A percentile compares a stretch with the other conserved stretches of the same genome.
These are phyloP conservation scores for Colletotrichum navitas DNA, from an alignment of 2,329 filamentous ascomycete species.

Conservation along the genomic window DNA sequence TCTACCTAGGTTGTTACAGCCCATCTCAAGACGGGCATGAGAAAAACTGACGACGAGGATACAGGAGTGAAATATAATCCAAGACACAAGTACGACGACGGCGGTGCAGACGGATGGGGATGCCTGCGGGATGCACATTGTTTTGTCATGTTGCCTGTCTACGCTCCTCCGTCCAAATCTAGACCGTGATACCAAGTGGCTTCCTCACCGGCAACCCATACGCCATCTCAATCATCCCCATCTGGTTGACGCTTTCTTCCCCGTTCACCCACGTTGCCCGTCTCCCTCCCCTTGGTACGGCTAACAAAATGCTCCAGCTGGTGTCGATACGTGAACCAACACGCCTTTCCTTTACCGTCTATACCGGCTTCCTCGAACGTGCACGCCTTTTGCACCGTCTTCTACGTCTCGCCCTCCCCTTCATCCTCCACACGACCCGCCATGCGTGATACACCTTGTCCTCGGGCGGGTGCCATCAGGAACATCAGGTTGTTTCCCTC, in stretches of 20 bases:
- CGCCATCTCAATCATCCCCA: conserved; percentile 61
- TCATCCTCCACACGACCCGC: too few species aligned
- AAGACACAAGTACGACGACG: neutral
- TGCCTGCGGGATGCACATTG: neutral
- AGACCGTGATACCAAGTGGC: conserved; percentile 36
- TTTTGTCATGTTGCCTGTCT: neutral
- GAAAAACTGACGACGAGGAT: neutral
- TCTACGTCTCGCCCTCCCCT: conserved; percentile 43
- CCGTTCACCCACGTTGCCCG: conserved; percentile 55
- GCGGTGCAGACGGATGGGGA: neutral
- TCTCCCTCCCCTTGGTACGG: conserved; percentile 53
- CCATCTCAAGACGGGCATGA: neutral
- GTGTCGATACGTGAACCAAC: conserved; percentile 60
- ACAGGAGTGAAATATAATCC: neutral
- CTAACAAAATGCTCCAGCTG: conserved; percentile 64
- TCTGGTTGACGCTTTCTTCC: conserved; percentile 59
- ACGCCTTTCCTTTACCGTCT: conserved; percentile 50
- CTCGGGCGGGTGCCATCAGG: too few species aligned
- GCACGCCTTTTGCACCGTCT: conserved; percentile 51
- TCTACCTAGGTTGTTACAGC: neutral
- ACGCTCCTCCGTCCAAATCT: neutral
- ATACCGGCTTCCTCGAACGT: conserved; percentile 51
- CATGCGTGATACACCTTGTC: too few species aligned
- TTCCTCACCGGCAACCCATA: conserved; percentile 49
- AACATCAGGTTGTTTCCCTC: too few species aligned